A percentile compares a stretch with the other conserved stretches of the same genome.
These are phyloP conservation scores for Aspergillus homomorphus DNA, from an alignment of 495 filamentous ascomycete genomes.

Conservation along the genomic window DNA sequence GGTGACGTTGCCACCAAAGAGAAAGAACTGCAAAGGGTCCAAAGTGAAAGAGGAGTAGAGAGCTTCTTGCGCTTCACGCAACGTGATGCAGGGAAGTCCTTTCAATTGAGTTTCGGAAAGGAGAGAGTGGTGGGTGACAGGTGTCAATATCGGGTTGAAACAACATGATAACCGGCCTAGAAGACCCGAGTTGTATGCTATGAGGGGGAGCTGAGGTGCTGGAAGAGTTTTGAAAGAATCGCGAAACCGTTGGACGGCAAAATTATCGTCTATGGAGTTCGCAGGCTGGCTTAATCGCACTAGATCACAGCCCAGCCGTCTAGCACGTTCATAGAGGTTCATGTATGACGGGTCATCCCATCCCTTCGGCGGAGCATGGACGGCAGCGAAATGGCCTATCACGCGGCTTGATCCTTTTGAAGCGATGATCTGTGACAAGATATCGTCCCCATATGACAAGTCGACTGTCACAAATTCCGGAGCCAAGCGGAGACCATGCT, in stretches of 20 bases:
- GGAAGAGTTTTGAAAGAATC: constrained; percentile 31
- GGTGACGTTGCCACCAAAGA: constrained; percentile 43
- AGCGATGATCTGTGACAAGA: constrained; percentile 53
- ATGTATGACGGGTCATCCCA: constrained; percentile 38
- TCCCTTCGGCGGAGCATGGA: constrained; percentile 42
- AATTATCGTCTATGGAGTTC: constrained; percentile 38
- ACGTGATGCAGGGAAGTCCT: constrained; percentile 40
- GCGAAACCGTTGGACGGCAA: constrained; percentile 40
- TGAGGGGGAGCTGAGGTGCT: constrained; percentile 45
- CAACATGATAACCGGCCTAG: constrained; percentile 61
- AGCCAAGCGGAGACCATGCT: constrained; percentile 65
- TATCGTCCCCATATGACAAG: constrained; percentile 52
- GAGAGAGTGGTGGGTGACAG: constrained; percentile 47
- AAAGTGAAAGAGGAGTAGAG: constrained; percentile 55
- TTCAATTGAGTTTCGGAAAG: constrained; percentile 21
- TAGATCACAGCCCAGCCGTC: constrained; percentile 46
- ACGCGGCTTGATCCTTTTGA: constrained; percentile 61
- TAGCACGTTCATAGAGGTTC: constrained; percentile 40
- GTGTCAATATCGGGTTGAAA: constrained; percentile 63
- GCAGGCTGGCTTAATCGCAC: constrained; percentile 47
- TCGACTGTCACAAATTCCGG: constrained; percentile 70
- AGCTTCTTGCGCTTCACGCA: constrained; percentile 39
- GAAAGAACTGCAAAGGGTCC: constrained; percentile 46
- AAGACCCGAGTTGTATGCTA: constrained; percentile 69
- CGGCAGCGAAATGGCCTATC: constrained; percentile 59